Conservation (phyloP, 495 filamentous ascomycete species). For the Trichoderma asperelloides region DNA sequence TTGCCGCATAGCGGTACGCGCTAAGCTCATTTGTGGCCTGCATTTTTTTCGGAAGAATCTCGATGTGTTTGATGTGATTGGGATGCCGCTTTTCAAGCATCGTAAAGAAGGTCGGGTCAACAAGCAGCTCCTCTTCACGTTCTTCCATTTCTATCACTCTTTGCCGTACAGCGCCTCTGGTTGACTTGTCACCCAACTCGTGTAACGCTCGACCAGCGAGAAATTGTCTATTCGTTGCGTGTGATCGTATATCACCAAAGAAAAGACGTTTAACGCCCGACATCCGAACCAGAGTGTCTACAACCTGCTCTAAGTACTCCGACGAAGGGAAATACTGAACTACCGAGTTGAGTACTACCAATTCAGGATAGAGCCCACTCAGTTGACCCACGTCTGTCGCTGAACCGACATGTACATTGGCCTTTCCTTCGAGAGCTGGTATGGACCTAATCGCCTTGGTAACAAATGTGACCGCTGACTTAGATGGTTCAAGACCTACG, state of each 20-base stretch:
- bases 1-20: conserved; percentile 16
- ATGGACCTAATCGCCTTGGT: not conserved
- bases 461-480: conserved; percentile 9
- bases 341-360: not conserved
- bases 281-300: conserved; percentile 12
- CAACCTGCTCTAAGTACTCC: conserved; percentile 12
- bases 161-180: conserved; percentile 7
- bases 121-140: conserved; percentile 11
- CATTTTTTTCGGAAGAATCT: conserved; percentile 18
- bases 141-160: conserved; percentile 9
- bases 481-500: conserved; percentile 15
- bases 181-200: not conserved
- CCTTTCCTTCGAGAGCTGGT: not conserved
- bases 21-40: conserved; percentile 17
- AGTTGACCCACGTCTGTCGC: conserved; percentile 8
- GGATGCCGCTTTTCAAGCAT: conserved; percentile 1
- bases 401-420: not conserved
- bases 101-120: conserved; percentile 14
- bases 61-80: conserved; percentile 15
- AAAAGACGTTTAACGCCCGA: conserved; percentile 12
- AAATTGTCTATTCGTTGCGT: conserved; percentile 15
- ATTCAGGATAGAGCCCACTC: not conserved
- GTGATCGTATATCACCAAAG: conserved; percentile 17
- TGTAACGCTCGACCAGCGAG: conserved; percentile 8
- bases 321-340: conserved; percentile 12